Base-by-base conservation (phyloP, 208 protist species). In the Leishmania tarentolae region DNA sequence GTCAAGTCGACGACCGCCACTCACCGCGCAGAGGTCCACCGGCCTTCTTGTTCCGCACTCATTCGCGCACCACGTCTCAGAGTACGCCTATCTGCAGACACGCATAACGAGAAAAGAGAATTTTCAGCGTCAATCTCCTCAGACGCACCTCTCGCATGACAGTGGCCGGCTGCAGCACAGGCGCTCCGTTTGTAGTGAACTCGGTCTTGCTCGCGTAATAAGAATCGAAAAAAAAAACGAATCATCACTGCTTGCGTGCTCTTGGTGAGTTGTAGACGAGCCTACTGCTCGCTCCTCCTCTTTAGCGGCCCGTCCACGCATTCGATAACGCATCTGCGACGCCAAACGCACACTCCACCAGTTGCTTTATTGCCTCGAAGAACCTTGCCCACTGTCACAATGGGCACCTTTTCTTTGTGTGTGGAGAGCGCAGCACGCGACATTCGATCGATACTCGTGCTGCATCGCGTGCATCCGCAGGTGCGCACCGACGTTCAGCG, bases 391-490 rank as follows among this genome's bases (percentile, higher is more conserved):
- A 0, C 46, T 73, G 24, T 46, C 47, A 61, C 40, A 31, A 92
- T 97, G 93, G 93, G 93, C 15, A 82, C 77, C 63, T 93, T 95
- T 69, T 70, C 87, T 15, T 79, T 95, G 21, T 90, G 86, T 66
- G 82, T 94, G 8, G 90, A 97, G 83, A 86, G 75, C 31, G 91
- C 91, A 3, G 83, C 91, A 40, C 87, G 90, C n/a, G 92, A 97
- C 66, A 91, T 97, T 37, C 89, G 92, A 40, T 86, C 85, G 59
- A 77, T 96, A 52, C 88, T 97, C 31, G 79, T 76, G 44, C 88
- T 97, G 65, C 94, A 97, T 86, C 92, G 93, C 37, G 92, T 95
- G 3, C 94, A 97, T 73, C 92, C 92, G 31, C 91, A 96, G 75
- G 94, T 97, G n/a, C 90, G 86, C 47, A 72, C 57, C 11, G 94